Base-by-base conservation (phyloP, 2,329 filamentous ascomycete species). In the Fusarium nodosum region DNA sequence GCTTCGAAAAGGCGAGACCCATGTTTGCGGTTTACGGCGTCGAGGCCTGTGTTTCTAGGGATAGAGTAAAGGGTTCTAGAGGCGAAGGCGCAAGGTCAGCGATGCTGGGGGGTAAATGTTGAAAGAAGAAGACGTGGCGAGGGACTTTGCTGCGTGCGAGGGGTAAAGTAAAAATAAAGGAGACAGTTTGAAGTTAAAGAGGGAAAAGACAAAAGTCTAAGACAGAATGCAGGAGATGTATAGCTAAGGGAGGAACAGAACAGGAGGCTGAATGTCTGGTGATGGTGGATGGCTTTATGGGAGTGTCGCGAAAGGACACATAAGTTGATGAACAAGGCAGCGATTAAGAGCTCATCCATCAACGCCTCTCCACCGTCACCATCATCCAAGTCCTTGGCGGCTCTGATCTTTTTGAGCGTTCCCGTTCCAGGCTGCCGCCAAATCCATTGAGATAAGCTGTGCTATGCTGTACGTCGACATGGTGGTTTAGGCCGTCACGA, bases 1-100 rank as follows among this genome's bases (percentile, higher is more conserved):
- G 83, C 89, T 96, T 97, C 79, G 94, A 98, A 86, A 98, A 93
- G 81, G 92, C 90, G 84, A 98, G 89, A 97, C 96, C 96, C 96
- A 99, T 99, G 84, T 84, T 94, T 86, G 88, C 87, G 87, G 83
- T 81, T 78, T 75, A 64, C 61, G 77, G 77, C 78, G 76, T 73
- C 74, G 72, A 72, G 59, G 77, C 75, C 77, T 74, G 56, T 69
- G 64, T 71, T 56, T 59, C 48, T 71, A 73, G 69, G 69, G 58
- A 72, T 70, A 74, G 68, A 74, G 66, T 72, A 66, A 69, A 66
- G 59, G 68, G 55, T 61, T 65, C 68, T 65, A 60, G 59, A 69
- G 69, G 59, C 47, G 64, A 71, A 66, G 52, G 42, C 62, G 69
- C 57, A 53, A 71, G 62, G 67, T 72, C 63, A 69, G 66, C 36